A percentile compares a stretch with the other conserved stretches of the same genome.
Conservation (phyloP, 129 eudicot genomes). For the Erigeron canadensis region DNA sequence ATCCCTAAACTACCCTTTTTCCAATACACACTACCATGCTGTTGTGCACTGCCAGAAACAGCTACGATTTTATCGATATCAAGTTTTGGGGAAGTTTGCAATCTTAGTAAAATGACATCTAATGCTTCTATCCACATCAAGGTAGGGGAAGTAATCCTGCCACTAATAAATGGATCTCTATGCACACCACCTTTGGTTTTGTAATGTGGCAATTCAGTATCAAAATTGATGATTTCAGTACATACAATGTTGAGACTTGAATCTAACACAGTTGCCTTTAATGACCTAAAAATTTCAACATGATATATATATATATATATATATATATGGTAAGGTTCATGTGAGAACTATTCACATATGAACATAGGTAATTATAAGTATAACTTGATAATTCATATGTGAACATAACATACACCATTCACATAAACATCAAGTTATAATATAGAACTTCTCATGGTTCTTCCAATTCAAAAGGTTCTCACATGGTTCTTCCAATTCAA, state of each 20-base stretch:
- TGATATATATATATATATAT: too few relatives aligned
- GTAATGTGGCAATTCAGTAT: conserved; percentile 61
- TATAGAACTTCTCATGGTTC: too few relatives aligned
- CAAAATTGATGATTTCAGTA: conserved; percentile 50
- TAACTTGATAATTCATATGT: too few relatives aligned
- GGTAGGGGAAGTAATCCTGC: conserved; percentile 64
- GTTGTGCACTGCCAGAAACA: conserved; percentile 77
- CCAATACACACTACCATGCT: conserved; percentile 82
- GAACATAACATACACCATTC: too few relatives aligned
- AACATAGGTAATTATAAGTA: too few relatives aligned
- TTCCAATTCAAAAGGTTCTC: too few relatives aligned
- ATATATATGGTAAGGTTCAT: too few relatives aligned
- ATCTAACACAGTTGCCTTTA: conserved; percentile 68
- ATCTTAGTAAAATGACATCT: conserved; percentile 47
- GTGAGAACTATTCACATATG: too few relatives aligned
- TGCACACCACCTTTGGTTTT: conserved; percentile 72
- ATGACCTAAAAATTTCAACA: conserved; percentile 42
- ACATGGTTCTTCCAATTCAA: too few relatives aligned
- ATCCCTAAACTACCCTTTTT: conserved; percentile 46
- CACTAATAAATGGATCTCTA: conserved; percentile 49
- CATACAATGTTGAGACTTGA: conserved; percentile 49
- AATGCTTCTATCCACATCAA: conserved; percentile 79
- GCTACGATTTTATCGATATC: conserved; percentile 53
- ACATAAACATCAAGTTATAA: too few relatives aligned
- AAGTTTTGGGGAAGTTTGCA: conserved; percentile 30